Evolutionary conservation across 257 asterid genomes (phyloP).

Genomic region (Solanum chilense): DNA sequence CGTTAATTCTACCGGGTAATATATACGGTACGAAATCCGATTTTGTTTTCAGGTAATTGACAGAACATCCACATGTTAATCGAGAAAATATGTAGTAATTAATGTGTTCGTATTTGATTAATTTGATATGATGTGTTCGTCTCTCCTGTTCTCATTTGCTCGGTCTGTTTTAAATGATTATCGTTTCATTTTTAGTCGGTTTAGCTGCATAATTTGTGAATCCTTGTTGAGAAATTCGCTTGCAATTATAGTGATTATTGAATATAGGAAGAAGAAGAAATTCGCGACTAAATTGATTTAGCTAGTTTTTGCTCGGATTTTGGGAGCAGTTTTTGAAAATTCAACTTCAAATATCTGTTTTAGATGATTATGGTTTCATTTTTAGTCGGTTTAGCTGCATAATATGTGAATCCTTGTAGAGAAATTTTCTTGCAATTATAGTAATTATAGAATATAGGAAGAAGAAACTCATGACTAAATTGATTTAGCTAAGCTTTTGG

Average conservation of each 20-base stretch:
- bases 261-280: neutral
- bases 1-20: neutral
- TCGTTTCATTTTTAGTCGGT: neutral
- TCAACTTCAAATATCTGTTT: neutral
- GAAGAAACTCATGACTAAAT: neutral
- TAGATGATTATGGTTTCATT: neutral
- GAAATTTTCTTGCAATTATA: neutral
- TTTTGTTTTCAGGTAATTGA: neutral
- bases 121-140: neutral
- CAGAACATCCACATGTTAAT: neutral
- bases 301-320: too few species aligned
- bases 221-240: neutral
- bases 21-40: neutral
- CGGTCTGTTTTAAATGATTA: neutral
- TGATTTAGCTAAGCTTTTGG: neutral
- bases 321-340: too few species aligned
- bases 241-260: neutral
- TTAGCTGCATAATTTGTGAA: neutral
- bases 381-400: neutral
- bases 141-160: neutral
- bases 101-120: neutral
- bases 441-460: neutral
- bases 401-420: neutral
- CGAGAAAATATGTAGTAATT: neutral
- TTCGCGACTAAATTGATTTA: too few species aligned